Conservation (phyloP, 2,329 filamentous ascomycete genomes). For the Lachnellula arida region DNA sequence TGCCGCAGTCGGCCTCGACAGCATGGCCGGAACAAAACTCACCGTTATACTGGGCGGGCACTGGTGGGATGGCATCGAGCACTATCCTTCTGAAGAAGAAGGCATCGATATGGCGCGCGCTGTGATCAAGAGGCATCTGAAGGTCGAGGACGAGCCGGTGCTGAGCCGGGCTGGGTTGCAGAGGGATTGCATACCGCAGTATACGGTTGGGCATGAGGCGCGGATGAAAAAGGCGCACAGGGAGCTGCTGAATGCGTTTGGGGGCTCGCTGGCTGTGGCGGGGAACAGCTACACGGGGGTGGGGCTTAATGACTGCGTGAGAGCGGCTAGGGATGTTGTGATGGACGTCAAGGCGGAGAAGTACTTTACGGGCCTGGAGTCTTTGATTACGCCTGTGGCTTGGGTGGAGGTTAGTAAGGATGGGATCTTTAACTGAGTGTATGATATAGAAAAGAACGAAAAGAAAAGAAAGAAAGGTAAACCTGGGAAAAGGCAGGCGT, state of each 20-base stretch:
- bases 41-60: slow-evolving; percentile 95
- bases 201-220: slow-evolving; percentile 65
- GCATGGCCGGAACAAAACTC: slow-evolving; percentile 67
- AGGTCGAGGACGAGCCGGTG: slow-evolving; percentile 57
- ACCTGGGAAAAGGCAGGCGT: background rate
- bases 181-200: slow-evolving; percentile 83
- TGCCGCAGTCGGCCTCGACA: slow-evolving; percentile 46
- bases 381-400: slow-evolving; percentile 19
- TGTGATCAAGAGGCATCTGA: slow-evolving; percentile 69
- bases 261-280: slow-evolving; percentile 35
- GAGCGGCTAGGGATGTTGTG: slow-evolving; percentile 51
- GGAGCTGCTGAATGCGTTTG: slow-evolving; percentile 28
- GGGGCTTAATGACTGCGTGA: slow-evolving; percentile 51
- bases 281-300: slow-evolving; percentile 45
- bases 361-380: slow-evolving; percentile 36
- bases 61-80: slow-evolving; percentile 68
- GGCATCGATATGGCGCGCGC: slow-evolving; percentile 65
- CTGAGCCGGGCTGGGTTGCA: slow-evolving; percentile 58
- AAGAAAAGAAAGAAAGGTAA: background rate
- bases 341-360: slow-evolving; percentile 35
- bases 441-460: background rate
- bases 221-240: slow-evolving; percentile 27
- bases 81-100: slow-evolving; percentile 59
- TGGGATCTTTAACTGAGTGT: background rate
- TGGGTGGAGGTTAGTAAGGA: background rate